A percentile compares a stretch with the other conserved stretches of the same genome.
Conservation (phyloP, 148 eudicot species). For the Rhododendron henanense region DNA sequence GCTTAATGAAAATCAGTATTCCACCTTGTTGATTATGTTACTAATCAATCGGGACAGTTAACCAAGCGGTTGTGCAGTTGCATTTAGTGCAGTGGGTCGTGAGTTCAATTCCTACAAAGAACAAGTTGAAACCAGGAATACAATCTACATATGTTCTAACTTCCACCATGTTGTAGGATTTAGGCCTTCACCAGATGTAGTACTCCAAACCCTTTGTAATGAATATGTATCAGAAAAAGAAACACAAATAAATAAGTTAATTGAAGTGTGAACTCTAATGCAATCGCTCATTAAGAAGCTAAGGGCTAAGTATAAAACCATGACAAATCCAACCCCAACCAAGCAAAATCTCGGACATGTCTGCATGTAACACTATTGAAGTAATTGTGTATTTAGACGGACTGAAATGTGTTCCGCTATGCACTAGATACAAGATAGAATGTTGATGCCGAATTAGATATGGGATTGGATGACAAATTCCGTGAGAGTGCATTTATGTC, state of each 20-base stretch:
- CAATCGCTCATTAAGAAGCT: not conserved
- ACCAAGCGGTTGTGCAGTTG: not conserved
- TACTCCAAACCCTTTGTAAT: not conserved
- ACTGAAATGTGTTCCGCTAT: not conserved
- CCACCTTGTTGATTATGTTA: not conserved
- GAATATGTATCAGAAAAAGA: not conserved
- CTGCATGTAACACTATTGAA: not conserved
- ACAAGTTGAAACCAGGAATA: too few relatives aligned
- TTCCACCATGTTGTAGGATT: not conserved
- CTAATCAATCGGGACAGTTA: not conserved
- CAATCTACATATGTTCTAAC: not conserved
- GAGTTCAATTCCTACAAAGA: not conserved
- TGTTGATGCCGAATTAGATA: not conserved
- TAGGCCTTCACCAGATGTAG: not conserved
- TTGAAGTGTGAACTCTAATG: not conserved
- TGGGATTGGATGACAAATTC: not conserved
- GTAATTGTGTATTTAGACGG: not conserved
- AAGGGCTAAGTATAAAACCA: not conserved
- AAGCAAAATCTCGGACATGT: not conserved
- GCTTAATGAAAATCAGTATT: not conserved
- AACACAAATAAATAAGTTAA: not conserved
- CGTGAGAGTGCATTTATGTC: not conserved
- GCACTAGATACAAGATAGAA: not conserved
- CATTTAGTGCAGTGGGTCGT: not conserved
- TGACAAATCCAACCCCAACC: not conserved